Evolutionary conservation across 805 yeast species (phyloP), one percentile per base, ranked within the genome.

Genomic region (Diddensiella transvaalensis): DNA sequence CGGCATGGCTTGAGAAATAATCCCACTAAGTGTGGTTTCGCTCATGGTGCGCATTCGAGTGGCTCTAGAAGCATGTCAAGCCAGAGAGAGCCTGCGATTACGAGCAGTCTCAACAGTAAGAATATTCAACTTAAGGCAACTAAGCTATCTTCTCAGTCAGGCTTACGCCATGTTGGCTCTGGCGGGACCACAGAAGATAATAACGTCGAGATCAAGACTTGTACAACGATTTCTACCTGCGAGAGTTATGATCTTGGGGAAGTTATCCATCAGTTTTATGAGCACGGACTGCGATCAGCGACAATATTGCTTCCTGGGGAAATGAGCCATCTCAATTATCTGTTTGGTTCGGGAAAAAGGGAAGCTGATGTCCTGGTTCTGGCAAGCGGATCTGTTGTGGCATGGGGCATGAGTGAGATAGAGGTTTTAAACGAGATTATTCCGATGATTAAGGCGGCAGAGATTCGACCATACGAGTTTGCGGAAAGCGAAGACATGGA

Each of bases 401-500:
- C 87, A 0, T 89, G 96, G 96, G 88, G 88, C 5, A 67, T 87
- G 56, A 67, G 71, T 15, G 96, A 90, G 65, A 60, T 69, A 3
- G 67, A 73, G 17, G 68, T 85, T 3, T 46, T 55, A 18, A 48
- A 53, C 2, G 49, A 53, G 22, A 26, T 58, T 8, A 47, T 64
- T 3, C 86, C 87, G 0, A 51, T 78, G 15, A 65, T 87, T 2
- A 62, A 69, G 40, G 57, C 62, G 0, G 79, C 86, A 1, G 76
- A 75, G 61, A 51, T 76, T 2, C 68, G 74, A 3, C 66, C 77
- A 1, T 77, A 77, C 51, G 61, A 71, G 18, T 67, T 62, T 1
- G 68, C 74, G 6, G 96, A 89, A 58, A 79, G 87, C 33, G 97
- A 89, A 61, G 97, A 90, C 58, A 77, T 89, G 79, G 96, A 90